Evolutionary conservation across 225 moss, liverwort and hornwort genomes (phyloP), one percentile per base, ranked within the genome.

Genomic region (Rhytidiadelphus loreus): DNA sequence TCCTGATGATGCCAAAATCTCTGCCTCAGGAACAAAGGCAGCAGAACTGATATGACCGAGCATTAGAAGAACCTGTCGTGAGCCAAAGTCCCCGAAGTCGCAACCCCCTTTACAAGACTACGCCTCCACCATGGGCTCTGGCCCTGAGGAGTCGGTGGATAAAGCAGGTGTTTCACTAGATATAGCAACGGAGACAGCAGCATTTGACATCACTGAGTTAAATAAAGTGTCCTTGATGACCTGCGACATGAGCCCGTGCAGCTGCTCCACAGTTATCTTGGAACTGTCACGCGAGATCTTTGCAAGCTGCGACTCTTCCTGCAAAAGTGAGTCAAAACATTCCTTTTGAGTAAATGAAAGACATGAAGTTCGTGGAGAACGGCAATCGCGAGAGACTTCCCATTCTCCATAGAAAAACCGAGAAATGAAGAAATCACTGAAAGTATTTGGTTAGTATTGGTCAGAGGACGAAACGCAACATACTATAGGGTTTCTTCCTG

Each of bases 231-330:
- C 94, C 74, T 94, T 94, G 70, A 94, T 94, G 76, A 94, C 92
- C 90, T 98, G 98, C 83, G 98, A 99, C 99, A 99, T 97, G 33
- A 99, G 96, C 72, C 99, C 99, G 83, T 99, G 99, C 83, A 99
- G 94, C 91, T 97, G 99, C 93, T 99, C 99, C 89, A 99, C 99
- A 14, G 99, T 97, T 56, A 96, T 96, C 92, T 99, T 99, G 52
- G 97, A 99, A 87, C 97, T 99, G 91, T 99, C 98, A 30, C 97
- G 96, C n/a, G 98, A 96, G 83, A 99, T 99, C 88, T 99, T 99
- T 63, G 98, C 96, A 85, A 99, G 94, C 87, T 99, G 99, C 32
- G 99, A 97, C 77, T 99, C 97, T 91, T 99, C 99, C 99, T 99
- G 97, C 69, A 89, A 91, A 81, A 57, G 80, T 39, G 7, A 82